Evolutionary conservation across 495 filamentous ascomycete species (phyloP), one percentile per base, ranked within the genome.

Genomic region (Sordaria brevicollis): DNA sequence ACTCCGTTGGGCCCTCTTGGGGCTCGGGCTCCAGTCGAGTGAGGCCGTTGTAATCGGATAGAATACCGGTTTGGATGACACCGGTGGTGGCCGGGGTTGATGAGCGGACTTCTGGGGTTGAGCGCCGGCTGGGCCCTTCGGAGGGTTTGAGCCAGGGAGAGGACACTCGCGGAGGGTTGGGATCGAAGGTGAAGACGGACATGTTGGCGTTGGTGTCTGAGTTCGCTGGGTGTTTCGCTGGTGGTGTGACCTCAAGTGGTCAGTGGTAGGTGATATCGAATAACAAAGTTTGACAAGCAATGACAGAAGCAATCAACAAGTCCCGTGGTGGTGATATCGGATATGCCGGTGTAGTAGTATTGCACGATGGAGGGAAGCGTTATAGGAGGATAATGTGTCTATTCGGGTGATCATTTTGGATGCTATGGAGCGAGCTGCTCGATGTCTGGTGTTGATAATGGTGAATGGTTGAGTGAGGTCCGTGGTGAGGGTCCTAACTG

Each of bases 111-210:
- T 71, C 79, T 49, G 73, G 75, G 43, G 69, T 74, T 34, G 67
- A 71, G 35, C 75, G 74, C 73, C 76, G 72, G 65, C 76, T 71
- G 54, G 72, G 76, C 13, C 80, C 69, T 67, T 86, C 83, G 21
- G 81, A 80, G 5, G 77, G 74, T 11, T 83, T 86, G 39, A 90
- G 84, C 95, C 95, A 99, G 33, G 95, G 96, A 10, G 94, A 97
- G 17, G 91, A 88, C 34, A 97, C 91, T 79, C 92, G 83, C 5
- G 92, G 91, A 38, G 94, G 92, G 71, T 96, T 90, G 11, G 92
- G 89, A 68, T 97, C 93, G 76, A 90, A 99, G 0, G 94, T 97
- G 79, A 99, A 99, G 70, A 99, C 92, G 15, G 93, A 97, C 95
- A 98, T 99, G 25, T 19, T 25, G 2, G 19, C 6, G 43, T 29